Evolutionary conservation across 495 filamentous ascomycete genomes (phyloP).

Genomic region (Aspergillus hancockii): DNA sequence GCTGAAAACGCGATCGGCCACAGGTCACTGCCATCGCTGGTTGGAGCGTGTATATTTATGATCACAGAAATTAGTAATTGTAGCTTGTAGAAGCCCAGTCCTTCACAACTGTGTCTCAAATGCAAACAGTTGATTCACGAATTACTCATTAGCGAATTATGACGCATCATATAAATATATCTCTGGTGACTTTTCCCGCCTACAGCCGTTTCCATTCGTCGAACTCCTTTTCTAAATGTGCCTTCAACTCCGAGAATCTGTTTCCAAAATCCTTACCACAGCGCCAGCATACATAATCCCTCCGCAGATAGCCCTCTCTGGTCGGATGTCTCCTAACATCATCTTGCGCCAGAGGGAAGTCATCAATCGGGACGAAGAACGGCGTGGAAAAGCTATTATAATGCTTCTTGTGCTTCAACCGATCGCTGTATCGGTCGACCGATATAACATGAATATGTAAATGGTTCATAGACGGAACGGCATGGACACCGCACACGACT

Average conservation of each 20-base stretch:
- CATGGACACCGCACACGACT: slow-evolving; percentile 78
- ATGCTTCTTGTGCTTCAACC: slow-evolving; percentile 79
- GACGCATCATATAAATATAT: background rate
- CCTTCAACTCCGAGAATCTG: slow-evolving; percentile 70
- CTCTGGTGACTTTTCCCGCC: slow-evolving; percentile 8
- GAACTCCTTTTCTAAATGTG: slow-evolving; percentile 80
- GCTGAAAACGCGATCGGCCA: slow-evolving; percentile 35
- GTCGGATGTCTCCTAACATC: slow-evolving; percentile 60
- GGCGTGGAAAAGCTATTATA: slow-evolving; percentile 88
- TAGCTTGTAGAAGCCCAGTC: slow-evolving; percentile 12
- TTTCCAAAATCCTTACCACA: slow-evolving; percentile 76
- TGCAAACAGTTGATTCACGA: slow-evolving; percentile 9
- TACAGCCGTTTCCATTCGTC: slow-evolving; percentile 75
- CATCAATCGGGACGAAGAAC: slow-evolving; percentile 82
- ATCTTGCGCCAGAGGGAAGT: slow-evolving; percentile 70
- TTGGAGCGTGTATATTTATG: slow-evolving; percentile 39
- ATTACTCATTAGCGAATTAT: background rate
- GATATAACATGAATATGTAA: slow-evolving; percentile 88
- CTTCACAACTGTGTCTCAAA: slow-evolving; percentile 12
- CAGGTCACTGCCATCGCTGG: slow-evolving; percentile 17
- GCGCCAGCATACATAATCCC: slow-evolving; percentile 79
- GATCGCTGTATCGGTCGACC: slow-evolving; percentile 67
- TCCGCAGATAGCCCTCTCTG: slow-evolving; percentile 55
- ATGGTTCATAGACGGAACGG: slow-evolving; percentile 87
- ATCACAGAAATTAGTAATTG: slow-evolving; percentile 17